Evolutionary conservation across 2,329 filamentous ascomycete species (phyloP), one percentile per base, ranked within the genome.

Genomic region (Cladorrhinum sp.): DNA sequence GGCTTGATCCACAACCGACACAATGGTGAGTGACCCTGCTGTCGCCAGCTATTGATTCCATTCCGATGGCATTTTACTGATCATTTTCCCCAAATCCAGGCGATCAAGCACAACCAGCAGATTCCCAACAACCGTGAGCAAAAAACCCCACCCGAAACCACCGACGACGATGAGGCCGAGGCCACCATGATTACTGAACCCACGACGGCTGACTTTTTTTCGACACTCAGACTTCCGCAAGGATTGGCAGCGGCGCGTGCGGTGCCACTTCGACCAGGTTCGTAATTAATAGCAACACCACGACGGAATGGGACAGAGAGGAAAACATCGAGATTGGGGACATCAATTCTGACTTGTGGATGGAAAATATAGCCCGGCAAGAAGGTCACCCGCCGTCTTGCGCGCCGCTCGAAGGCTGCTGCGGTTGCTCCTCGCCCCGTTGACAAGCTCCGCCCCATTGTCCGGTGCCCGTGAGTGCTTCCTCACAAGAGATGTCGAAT

Each of bases 41-140:
- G 60, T n/a, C n/a, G n/a, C n/a, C n/a, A n/a, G n/a, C 61, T 59
- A 58, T 59, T 60, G 51, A 67, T 69, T 63, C 68, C 52, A 65
- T 66, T 39, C n/a, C 21, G 39, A 49, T 16, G 26, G 42, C 51
- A 12, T 12, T 52, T 57, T 59, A 39, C 62, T 65, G 60, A 65
- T 28, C 26, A 55, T 58, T 71, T 66, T 70, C 72, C 59, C 64
- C 68, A 5, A 18, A 58, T 70, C 71, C 75, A 89, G 93, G 91
- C 94, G 86, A 96, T 98, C 92, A 96, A 96, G 89, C 92, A 97
- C 90, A 98, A 98, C 86, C 92, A 97, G 86, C 90, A 94, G 86
- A 89, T 97, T 81, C 89, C 90, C 79, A 90, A 94, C 87, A 96
- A 96, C 88, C 93, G 89, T 92, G 83, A 84, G 89, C 75, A 73